Percentiles rank a stretch among this genome's conserved stretches.
These are phyloP conservation scores for Cymbopogon citratus DNA, from an alignment of 176 grass and related monocot genomes.

Conservation along the genomic window DNA sequence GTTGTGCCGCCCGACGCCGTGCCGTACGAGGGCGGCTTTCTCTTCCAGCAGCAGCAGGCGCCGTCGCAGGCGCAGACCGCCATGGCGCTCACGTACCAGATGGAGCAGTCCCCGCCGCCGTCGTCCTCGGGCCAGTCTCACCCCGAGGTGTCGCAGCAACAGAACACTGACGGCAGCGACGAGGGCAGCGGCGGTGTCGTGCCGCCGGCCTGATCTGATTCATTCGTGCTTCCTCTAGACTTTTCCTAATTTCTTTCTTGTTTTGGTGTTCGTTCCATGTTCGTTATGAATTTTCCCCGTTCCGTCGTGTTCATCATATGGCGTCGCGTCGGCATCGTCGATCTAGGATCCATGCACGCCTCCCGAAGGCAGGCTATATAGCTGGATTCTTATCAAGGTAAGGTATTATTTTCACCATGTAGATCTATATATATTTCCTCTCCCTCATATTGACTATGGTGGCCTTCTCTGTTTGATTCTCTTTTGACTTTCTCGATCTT, in stretches of 20 bases:
- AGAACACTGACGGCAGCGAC: constrained; percentile 35
- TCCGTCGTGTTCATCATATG: constrained; percentile 32
- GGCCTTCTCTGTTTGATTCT: not conserved
- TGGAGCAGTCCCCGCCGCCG: constrained; percentile 38
- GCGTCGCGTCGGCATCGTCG: constrained; percentile 6
- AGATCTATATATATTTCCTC: too few relatives aligned
- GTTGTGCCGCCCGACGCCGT: constrained; percentile 19
- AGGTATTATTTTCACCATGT: not conserved
- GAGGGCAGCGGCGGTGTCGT: constrained; percentile 27
- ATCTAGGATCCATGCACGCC: constrained; percentile 17
- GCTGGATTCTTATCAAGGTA: constrained; percentile 43
- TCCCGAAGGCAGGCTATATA: constrained; percentile 28
- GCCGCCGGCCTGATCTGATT: constrained; percentile 19
- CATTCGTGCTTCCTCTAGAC: not conserved
- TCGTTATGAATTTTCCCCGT: constrained; percentile 21
- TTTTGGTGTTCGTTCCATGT: constrained; percentile 36
- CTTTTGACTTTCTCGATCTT: not conserved
- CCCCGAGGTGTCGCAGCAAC: constrained; percentile 26
- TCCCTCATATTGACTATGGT: not conserved
- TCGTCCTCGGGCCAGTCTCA: constrained; percentile 44
- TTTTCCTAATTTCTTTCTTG: not conserved
- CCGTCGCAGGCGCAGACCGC: constrained; percentile 12
- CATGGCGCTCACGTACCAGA: constrained; percentile 26
- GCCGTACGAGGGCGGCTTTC: constrained; percentile 26
- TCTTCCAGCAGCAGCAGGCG: constrained; percentile 15